These are phyloP conservation scores for Kuraishia ogatae DNA, from an alignment of 805 yeast genomes.

Conservation along the genomic window DNA sequence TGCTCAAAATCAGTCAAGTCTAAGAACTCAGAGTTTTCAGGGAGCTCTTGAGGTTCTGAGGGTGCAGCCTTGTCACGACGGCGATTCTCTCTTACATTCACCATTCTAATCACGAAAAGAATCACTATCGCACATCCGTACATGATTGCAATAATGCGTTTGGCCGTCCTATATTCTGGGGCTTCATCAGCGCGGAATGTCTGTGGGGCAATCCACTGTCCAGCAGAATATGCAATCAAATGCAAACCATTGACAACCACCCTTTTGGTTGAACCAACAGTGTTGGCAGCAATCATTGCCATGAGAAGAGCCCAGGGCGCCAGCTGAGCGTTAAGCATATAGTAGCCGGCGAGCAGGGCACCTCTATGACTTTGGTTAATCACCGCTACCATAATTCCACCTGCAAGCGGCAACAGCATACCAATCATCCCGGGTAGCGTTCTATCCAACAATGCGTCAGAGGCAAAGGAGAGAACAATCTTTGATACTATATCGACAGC, in stretches of 20 bases:
- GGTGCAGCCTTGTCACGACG: background rate
- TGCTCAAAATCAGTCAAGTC: constrained; percentile 55
- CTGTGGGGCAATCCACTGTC: constrained; percentile 56
- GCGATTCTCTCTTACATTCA: background rate
- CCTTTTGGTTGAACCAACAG: constrained; percentile 55
- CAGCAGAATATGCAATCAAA: constrained; percentile 47
- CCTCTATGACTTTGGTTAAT: constrained; percentile 17
- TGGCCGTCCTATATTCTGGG: constrained; percentile 31
- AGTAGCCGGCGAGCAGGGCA: constrained; percentile 18
- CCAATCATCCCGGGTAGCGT: constrained; percentile 39
- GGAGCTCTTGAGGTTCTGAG: constrained; percentile 6
- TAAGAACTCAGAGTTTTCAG: constrained; percentile 33
- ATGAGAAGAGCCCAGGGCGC: constrained; percentile 38
- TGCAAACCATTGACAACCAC: constrained; percentile 44
- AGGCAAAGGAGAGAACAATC: constrained; percentile 14
- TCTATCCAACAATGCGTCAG: constrained; percentile 12
- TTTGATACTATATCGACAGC: constrained; percentile 34
- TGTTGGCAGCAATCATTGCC: constrained; percentile 54
- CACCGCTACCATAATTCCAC: constrained; percentile 17
- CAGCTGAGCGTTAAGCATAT: constrained; percentile 15
- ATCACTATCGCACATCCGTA: background rate
- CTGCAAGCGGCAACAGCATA: constrained; percentile 17
- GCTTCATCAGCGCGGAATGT: constrained; percentile 41
- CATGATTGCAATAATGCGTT: background rate
- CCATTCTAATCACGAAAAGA: background rate